These are phyloP conservation scores for Physcomitrellopsis africana DNA, from an alignment of 225 moss, liverwort and hornwort species.

Conservation along the genomic window DNA sequence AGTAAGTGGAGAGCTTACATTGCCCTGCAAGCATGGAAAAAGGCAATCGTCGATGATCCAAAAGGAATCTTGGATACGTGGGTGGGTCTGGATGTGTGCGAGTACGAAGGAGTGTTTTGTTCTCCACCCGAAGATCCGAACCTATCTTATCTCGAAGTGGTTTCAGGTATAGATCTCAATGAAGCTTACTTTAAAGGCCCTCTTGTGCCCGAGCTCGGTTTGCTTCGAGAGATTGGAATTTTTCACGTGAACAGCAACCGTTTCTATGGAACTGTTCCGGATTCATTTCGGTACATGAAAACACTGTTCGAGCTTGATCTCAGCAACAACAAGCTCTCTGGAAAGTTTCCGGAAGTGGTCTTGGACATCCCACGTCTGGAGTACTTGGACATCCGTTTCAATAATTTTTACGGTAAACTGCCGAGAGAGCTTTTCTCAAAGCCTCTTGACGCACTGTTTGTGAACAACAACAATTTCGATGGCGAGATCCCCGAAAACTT, in stretches of 20 bases:
- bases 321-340: constrained; percentile 77
- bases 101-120: constrained; percentile 80
- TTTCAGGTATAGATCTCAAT: constrained; percentile 86
- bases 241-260: constrained; percentile 85
- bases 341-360: constrained; percentile 60
- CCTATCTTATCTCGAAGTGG: constrained; percentile 51
- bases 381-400: constrained; percentile 82
- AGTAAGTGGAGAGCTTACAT: constrained; percentile 65
- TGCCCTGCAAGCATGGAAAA: constrained; percentile 86
- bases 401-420: constrained; percentile 63
- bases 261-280: constrained; percentile 68
- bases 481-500: constrained; percentile 69
- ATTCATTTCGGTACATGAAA: constrained; percentile 47
- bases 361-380: constrained; percentile 53
- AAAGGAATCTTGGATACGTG: constrained; percentile 60
- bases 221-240: constrained; percentile 67
- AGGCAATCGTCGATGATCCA: constrained; percentile 79
- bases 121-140: constrained; percentile 50
- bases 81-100: constrained; percentile 78
- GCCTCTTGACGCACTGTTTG: constrained; percentile 74
- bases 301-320: constrained; percentile 77
- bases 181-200: constrained; percentile 53
- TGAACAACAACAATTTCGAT: constrained; percentile 81
- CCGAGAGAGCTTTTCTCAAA: constrained; percentile 70
- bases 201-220: constrained; percentile 64